Percentiles rank a stretch among this genome's conserved stretches.
phyloP scores from a whole-genome alignment of 345 rosid species.

The Brassica nigra region DNA sequence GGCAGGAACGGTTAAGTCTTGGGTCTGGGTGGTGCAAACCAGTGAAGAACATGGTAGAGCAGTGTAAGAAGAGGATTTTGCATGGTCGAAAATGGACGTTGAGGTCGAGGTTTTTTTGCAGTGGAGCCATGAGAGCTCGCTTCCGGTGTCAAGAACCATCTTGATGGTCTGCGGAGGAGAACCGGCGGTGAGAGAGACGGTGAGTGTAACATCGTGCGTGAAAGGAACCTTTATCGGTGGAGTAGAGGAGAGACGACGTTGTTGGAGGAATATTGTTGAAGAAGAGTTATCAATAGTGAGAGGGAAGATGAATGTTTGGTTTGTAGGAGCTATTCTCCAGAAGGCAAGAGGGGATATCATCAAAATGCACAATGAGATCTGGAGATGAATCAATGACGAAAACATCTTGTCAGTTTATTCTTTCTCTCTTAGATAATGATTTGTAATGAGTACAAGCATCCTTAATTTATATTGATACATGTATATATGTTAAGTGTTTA shows the following conservation, averaged over 20 bases:
- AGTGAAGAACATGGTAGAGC: constrained; percentile 51
- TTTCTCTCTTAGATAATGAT: neutral
- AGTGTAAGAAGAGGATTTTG: constrained; percentile 50
- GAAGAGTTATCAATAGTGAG: constrained; percentile 38
- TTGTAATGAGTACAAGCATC: neutral
- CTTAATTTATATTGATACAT: neutral
- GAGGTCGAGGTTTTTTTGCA: constrained; percentile 45
- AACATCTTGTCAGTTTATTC: constrained; percentile 12
- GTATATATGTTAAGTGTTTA: neutral
- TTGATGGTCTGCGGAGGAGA: constrained; percentile 64
- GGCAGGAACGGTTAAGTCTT: constrained; percentile 52
- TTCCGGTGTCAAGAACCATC: constrained; percentile 81
- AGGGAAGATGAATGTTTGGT: constrained; percentile 50
- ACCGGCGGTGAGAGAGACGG: constrained; percentile 59
- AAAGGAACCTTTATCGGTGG: constrained; percentile 48
- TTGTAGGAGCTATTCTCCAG: constrained; percentile 14
- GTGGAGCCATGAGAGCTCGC: constrained; percentile 79
- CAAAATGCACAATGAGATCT: constrained; percentile 30
- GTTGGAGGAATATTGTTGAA: neutral
- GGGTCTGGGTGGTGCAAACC: constrained; percentile 54
- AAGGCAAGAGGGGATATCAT: constrained; percentile 18
- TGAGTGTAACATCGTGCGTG: constrained; percentile 59
- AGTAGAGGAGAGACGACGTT: constrained; percentile 26
- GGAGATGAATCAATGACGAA: constrained; percentile 15
- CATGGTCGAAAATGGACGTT: constrained; percentile 47